Base-by-base conservation (phyloP, 306 rosid species). In the Ormosia semicastrata region DNA sequence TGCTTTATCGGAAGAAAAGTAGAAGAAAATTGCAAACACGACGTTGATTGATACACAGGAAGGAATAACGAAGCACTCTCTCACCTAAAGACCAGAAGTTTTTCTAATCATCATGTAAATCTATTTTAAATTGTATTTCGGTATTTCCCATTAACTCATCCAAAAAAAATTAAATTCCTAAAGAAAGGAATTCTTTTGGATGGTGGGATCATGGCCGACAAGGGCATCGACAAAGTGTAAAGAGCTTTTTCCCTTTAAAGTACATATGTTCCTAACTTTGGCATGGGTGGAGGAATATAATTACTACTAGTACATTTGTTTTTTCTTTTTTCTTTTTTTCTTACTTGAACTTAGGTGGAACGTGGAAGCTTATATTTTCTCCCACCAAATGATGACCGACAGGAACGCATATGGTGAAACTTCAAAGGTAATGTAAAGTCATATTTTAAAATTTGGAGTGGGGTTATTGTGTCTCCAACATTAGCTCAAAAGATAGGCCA, bases 141-240 rank as follows among this genome's bases (percentile, higher is more conserved):
- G 24, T 24, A 24, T 24, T 32, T 34, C 70, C 18, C 75, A 62
- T 78, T 39, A 53, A 46, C 37, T 43, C 15, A 17, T 14, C 43
- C 7, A 1, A 47, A 6, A 58, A 57, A 6, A 46, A 11, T 64
- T 6, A 6, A 36, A 71, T 5, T 64, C 6, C 17, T 8, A 12
- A 49, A 36, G 71, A 80, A 59, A 78, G 73, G 71, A 79, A 54
- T 80, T 68, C 83, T 86, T 87, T 78, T 43, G 29, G 77, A 79
- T 67, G 89, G 88, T 84, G 83, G 85, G 85, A 89, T 93, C 86
- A 91, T 91, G 98, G 94, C 94, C 97, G 94, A 92, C 97, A 92
- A 87, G 74, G 65, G 87, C 91, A 91, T 88, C 87, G 83, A 89
- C 87, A 81, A 87, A 91, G 89, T 88, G 70, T 75, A 81, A 67